Evolutionary conservation across 2,329 filamentous ascomycete genomes (phyloP), one percentile per base, ranked within the genome.

Genomic region (Phyllosticta citrichinensis): DNA sequence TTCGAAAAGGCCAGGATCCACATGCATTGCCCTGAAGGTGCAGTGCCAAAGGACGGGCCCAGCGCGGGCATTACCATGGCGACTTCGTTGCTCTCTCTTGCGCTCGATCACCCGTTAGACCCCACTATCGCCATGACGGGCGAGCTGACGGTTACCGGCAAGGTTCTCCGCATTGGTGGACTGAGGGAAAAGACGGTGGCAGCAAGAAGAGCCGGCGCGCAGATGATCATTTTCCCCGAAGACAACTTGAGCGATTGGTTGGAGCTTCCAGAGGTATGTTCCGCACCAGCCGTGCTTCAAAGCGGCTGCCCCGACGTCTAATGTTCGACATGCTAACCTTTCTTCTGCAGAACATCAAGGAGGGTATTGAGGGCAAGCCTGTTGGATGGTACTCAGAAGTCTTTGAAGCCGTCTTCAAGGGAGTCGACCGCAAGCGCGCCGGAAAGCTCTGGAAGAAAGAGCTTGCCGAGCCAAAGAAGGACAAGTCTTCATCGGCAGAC

Each of bases 181-280:
- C 77, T 99, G 67, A 81, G 94, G 55, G 94, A 99, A 79, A 99
- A 99, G 86, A 97, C 94, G 6, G 93, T 99, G 50, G 94, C 94
- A 30, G 95, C 94, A 62, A 84, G 92, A 70, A 82, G 94, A 65
- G 94, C 94, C 22, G 94, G 95, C 60, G 95, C 91, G 69, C 94
- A 88, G 75, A 96, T 86, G 75, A 87, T 99, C 68, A 87, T 99
- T 65, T 99, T 99, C 82, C 94, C 94, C 25, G 84, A 86, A 67
- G 95, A 99, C 77, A 97, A 97, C 75, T 85, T 89, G 81, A 94
- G 90, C 61, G 94, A 99, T 80, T 99, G 94, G 95, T 79, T 97
- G 57, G 94, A 99, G 76, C 81, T 99, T 67, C 94, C 95, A 60
- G 88, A 97, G 82, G 94, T 97, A 83, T 75, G 90, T 82, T 59